Evolutionary conservation across 768 basidiomycete genomes (phyloP).

Genomic region (Boletales sp.): DNA sequence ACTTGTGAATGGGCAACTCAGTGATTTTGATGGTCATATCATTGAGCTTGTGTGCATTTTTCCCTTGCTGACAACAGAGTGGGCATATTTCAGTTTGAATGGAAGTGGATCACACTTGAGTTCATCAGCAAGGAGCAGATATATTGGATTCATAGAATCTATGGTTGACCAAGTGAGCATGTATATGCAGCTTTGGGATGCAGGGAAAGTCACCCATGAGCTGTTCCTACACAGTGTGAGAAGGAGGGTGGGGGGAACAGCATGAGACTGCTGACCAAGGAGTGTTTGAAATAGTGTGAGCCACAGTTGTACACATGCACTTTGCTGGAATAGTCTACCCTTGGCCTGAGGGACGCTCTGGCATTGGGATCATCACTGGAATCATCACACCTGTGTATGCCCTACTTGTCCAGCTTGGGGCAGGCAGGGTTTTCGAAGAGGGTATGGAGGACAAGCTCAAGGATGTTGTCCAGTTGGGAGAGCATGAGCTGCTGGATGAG

Average conservation of each 20-base stretch:
- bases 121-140: conserved; percentile 46
- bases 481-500: conserved; percentile 46
- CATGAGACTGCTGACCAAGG: no score
- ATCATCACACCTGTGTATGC: conserved; percentile 41
- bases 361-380: conserved; percentile 16
- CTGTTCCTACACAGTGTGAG: conserved; percentile 36
- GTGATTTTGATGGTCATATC: conserved; percentile 92
- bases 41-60: conserved; percentile 64
- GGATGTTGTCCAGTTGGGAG: conserved; percentile 32
- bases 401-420: conserved; percentile 46
- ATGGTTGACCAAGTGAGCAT: conserved; percentile 35
- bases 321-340: conserved; percentile 52
- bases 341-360: conserved; percentile 35
- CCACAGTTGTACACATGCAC: conserved; percentile 45
- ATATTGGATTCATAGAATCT: conserved; percentile 65
- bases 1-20: conserved; percentile 91
- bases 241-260: neutral
- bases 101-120: no score
- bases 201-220: conserved; percentile 56
- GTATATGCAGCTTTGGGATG: conserved; percentile 54
- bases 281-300: conserved; percentile 40
- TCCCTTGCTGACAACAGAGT: conserved; percentile 39
- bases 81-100: conserved; percentile 35
- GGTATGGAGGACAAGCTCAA: conserved; percentile 53
- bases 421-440: conserved; percentile 67